phyloP scores from a whole-genome alignment of 352 stramenopile genomes.

The Aphanomyces stellatus region DNA sequence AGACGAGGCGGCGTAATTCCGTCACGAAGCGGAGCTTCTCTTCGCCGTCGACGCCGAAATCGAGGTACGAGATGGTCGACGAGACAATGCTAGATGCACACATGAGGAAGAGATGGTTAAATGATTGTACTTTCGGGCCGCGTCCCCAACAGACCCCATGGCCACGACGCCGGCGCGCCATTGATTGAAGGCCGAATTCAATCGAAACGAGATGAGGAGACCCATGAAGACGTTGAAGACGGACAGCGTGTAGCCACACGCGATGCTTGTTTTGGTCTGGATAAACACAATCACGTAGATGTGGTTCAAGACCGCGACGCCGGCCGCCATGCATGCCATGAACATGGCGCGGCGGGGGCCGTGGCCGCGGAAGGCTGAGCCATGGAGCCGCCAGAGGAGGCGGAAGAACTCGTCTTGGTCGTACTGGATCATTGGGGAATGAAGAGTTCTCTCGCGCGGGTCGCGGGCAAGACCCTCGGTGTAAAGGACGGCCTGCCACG shows the following conservation, averaged over 20 bases:
- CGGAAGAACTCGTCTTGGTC: constrained; percentile 44
- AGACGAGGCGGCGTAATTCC: constrained; percentile 64
- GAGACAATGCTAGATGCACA: background rate
- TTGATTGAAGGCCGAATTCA: constrained; percentile 75
- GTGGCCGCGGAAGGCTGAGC: constrained; percentile 62
- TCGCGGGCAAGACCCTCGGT: no score
- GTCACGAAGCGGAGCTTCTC: constrained; percentile 39
- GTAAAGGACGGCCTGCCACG: no score
- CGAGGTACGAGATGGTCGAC: constrained; percentile 2
- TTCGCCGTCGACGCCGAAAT: constrained; percentile 6
- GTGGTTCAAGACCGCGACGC: constrained; percentile 40
- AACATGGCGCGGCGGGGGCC: constrained; percentile 47
- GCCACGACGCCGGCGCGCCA: constrained; percentile 64
- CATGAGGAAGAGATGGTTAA: no score
- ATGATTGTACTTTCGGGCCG: constrained; percentile 50
- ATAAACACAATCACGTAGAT: constrained; percentile 54
- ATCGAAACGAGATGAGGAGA: constrained; percentile 66
- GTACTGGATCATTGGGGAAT: constrained; percentile 70
- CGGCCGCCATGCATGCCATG: constrained; percentile 55
- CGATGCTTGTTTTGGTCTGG: constrained; percentile 48
- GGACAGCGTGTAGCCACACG: constrained; percentile 71
- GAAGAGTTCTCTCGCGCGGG: no score
- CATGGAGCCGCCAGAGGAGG: constrained; percentile 59
- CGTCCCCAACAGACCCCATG: constrained; percentile 49
- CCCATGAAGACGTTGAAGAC: constrained; percentile 82